A percentile compares a stretch with the other conserved stretches of the same genome.
Conservation (phyloP, 371 early-diverging fungal genomes). For the Rozella allomycis region DNA sequence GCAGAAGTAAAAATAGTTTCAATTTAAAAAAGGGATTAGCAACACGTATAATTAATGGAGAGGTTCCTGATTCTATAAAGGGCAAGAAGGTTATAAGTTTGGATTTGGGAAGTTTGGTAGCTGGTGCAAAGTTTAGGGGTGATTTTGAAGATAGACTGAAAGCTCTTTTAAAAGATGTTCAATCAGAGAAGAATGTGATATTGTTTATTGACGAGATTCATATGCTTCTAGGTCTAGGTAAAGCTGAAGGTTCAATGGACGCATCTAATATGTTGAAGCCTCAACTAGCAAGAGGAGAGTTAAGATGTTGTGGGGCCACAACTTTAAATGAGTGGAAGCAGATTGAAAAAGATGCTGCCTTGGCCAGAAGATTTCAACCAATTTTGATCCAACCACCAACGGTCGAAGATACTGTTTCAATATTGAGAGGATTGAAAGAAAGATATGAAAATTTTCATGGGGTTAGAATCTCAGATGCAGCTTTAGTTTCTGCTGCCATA, state of each 20-base stretch:
- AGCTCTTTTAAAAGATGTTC: slow-evolving; percentile 44
- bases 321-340: slow-evolving; percentile 64
- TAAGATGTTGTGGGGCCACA: slow-evolving; percentile 70
- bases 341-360: slow-evolving; percentile 63
- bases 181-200: slow-evolving; percentile 43
- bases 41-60: slow-evolving; percentile 52
- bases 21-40: slow-evolving; percentile 47
- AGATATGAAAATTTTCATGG: slow-evolving; percentile 71
- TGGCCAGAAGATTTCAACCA: slow-evolving; percentile 64
- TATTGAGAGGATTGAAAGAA: slow-evolving; percentile 54
- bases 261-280: slow-evolving; percentile 71
- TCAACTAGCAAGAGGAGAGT: slow-evolving; percentile 49
- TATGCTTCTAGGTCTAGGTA: slow-evolving; percentile 51
- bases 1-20: too few relatives aligned
- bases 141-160: slow-evolving; percentile 71
- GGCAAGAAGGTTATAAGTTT: slow-evolving; percentile 47
- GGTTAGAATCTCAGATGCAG: slow-evolving; percentile 55
- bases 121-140: slow-evolving; percentile 56
- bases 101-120: slow-evolving; percentile 55
- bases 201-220: slow-evolving; percentile 75
- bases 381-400: slow-evolving; percentile 61
- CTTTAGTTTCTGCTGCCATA: slow-evolving; percentile 54
- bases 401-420: slow-evolving; percentile 63
- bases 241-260: slow-evolving; percentile 23
- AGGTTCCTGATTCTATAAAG: slow-evolving; percentile 51